Evolutionary conservation across 108 stramenopile genomes (phyloP).

Genomic region (Discostella pseudostelligera): DNA sequence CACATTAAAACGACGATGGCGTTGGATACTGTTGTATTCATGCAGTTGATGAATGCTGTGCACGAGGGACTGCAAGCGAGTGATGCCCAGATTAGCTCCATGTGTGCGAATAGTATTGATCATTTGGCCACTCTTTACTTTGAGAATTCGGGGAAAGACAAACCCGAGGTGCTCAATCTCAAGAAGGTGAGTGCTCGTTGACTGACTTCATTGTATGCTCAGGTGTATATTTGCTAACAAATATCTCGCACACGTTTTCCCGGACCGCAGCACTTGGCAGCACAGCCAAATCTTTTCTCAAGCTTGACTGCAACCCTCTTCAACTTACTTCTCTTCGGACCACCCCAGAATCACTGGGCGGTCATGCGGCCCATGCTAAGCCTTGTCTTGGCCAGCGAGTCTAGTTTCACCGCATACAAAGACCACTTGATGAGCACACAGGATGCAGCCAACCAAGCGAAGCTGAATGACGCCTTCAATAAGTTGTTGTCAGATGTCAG

Average conservation of each 20-base stretch:
- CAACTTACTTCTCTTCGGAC: slow-evolving; percentile 92
- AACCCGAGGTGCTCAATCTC: slow-evolving; percentile 78
- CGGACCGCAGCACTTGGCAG: slow-evolving; percentile 63
- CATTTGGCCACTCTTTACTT: slow-evolving; percentile 95
- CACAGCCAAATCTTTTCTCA: slow-evolving; percentile 87
- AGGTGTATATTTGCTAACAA: neutral
- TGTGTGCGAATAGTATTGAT: slow-evolving; percentile 93
- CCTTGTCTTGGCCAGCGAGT: slow-evolving; percentile 92
- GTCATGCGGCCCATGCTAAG: slow-evolving; percentile 98
- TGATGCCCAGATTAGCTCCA: slow-evolving; percentile 84
- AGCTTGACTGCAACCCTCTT: slow-evolving; percentile 93
- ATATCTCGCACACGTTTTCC: slow-evolving; percentile 12
- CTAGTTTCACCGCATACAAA: slow-evolving; percentile 90
- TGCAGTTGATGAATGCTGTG: slow-evolving; percentile 91
- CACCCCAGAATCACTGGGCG: slow-evolving; percentile 96
- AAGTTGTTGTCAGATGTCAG: slow-evolving; percentile 91
- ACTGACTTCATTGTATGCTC: neutral
- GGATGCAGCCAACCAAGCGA: slow-evolving; percentile 85
- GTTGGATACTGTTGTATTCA: slow-evolving; percentile 86
- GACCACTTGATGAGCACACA: slow-evolving; percentile 90
- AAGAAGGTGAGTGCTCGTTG: slow-evolving; percentile 60
- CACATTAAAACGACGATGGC: slow-evolving; percentile 85
- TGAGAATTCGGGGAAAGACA: slow-evolving; percentile 86
- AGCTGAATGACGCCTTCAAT: slow-evolving; percentile 87
- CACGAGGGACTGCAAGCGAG: slow-evolving; percentile 95